phyloP scores from a whole-genome alignment of 2,329 filamentous ascomycete genomes.

The Phyllosticta citriasiana region DNA sequence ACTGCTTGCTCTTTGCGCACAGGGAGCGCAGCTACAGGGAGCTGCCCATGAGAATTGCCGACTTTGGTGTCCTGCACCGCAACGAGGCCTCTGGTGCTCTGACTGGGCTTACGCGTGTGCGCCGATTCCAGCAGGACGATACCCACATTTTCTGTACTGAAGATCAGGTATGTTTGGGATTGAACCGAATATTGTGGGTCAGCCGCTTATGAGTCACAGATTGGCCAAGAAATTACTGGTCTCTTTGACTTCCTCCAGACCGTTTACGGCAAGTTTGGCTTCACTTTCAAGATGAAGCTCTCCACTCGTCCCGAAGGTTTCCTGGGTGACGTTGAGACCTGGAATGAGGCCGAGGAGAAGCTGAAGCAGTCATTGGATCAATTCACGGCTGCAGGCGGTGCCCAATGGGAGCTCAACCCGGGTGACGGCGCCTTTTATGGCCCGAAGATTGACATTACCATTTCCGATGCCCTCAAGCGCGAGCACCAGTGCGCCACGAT shows the following conservation, averaged over 20 bases:
- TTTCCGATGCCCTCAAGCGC: conserved; percentile 75
- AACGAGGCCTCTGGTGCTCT: conserved; percentile 78
- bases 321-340: conserved; percentile 76
- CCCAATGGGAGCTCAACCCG: conserved; percentile 80
- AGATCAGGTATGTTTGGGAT: conserved; percentile 46
- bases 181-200: not conserved
- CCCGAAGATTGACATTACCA: conserved; percentile 95
- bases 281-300: conserved; percentile 88
- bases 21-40: conserved; percentile 67
- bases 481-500: conserved; percentile 90
- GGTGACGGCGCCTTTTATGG: conserved; percentile 98
- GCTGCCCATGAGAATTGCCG: conserved; percentile 72
- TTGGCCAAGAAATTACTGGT: conserved; percentile 63
- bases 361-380: conserved; percentile 66
- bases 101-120: conserved; percentile 71
- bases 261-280: conserved; percentile 74
- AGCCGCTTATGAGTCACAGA: conserved; percentile 25
- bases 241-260: conserved; percentile 79
- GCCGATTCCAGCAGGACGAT: conserved; percentile 84
- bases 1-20: conserved; percentile 73
- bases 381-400: conserved; percentile 43
- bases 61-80: conserved; percentile 78
- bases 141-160: conserved; percentile 84
- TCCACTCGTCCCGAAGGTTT: conserved; percentile 86
- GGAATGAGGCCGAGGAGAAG: conserved; percentile 78